A percentile compares a stretch with the other conserved stretches of the same genome.
These are phyloP conservation scores for Plasmodium inui DNA, from an alignment of 169 alveolate genomes.

Conservation along the genomic window DNA sequence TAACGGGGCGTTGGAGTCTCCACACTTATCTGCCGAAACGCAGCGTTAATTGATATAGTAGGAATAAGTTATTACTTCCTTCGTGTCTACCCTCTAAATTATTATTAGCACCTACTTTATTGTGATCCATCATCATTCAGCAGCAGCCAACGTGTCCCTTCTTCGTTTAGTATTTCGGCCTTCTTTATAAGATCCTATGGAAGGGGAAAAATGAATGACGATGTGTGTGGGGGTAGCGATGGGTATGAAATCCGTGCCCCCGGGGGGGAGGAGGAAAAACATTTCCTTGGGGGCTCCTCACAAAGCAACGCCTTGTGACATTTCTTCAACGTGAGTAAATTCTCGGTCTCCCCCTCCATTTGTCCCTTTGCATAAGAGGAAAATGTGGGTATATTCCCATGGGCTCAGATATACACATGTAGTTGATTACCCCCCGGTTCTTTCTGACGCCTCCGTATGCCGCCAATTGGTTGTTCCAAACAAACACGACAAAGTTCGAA, in stretches of 20 bases:
- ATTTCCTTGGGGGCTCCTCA: not conserved
- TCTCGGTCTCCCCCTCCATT: not conserved
- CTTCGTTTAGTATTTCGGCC: constrained; percentile 71
- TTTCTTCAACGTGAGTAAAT: not conserved
- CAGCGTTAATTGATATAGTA: not conserved
- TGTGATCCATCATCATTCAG: constrained; percentile 13
- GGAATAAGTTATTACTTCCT: not conserved
- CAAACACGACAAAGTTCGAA: constrained; percentile 47
- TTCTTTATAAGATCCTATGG: constrained; percentile 29
- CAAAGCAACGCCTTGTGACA: not conserved
- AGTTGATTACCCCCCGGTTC: constrained; percentile 40
- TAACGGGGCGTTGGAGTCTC: not conserved
- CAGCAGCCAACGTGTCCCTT: constrained; percentile 43
- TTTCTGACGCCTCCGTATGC: constrained; percentile 69
- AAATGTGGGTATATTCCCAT: not conserved
- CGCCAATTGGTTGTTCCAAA: constrained; percentile 63
- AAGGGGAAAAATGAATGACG: not conserved
- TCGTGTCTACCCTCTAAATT: not conserved
- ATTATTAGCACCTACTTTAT: not conserved
- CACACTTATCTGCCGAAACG: not conserved
- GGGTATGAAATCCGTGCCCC: not conserved
- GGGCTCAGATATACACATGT: not conserved
- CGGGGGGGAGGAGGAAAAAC: not conserved
- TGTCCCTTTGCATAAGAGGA: not conserved
- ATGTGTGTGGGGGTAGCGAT: not conserved